Evolutionary conservation across 1,284 basidiomycete genomes (phyloP).

Genomic region (Quambalaria eucalypti): DNA sequence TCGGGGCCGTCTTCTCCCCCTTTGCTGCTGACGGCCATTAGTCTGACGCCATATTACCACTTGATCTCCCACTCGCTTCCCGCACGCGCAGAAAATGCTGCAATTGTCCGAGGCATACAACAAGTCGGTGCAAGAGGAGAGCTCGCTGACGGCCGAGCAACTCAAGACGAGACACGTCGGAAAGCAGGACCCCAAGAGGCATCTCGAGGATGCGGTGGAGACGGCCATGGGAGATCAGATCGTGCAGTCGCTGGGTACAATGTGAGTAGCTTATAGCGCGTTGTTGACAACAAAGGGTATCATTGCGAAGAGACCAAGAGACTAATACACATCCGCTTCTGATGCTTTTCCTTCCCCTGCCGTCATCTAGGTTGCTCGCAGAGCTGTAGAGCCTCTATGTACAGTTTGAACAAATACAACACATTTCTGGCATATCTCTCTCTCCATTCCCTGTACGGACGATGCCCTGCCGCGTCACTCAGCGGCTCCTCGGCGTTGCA

Average conservation of each 20-base stretch:
- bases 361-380: not conserved
- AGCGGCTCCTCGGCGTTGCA: no score
- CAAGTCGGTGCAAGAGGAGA: constrained; percentile 45
- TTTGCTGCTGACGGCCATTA: not conserved
- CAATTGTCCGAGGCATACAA: constrained; percentile 43
- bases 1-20: no score
- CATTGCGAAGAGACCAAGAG: not conserved
- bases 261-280: constrained; percentile 10
- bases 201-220: constrained; percentile 45
- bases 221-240: constrained; percentile 46
- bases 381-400: not conserved
- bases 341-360: not conserved
- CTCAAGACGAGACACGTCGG: constrained; percentile 45
- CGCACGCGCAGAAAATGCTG: constrained; percentile 30
- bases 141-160: constrained; percentile 36
- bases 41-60: not conserved
- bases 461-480: no score
- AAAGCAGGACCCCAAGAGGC: constrained; percentile 46
- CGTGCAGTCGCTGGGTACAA: constrained; percentile 42
- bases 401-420: no score
- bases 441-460: no score
- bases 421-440: no score
- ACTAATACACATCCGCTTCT: not conserved
- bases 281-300: not conserved
- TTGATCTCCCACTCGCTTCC: not conserved